Base-by-base conservation (phyloP, 306 rosid genomes). In the Neltuma alba region DNA sequence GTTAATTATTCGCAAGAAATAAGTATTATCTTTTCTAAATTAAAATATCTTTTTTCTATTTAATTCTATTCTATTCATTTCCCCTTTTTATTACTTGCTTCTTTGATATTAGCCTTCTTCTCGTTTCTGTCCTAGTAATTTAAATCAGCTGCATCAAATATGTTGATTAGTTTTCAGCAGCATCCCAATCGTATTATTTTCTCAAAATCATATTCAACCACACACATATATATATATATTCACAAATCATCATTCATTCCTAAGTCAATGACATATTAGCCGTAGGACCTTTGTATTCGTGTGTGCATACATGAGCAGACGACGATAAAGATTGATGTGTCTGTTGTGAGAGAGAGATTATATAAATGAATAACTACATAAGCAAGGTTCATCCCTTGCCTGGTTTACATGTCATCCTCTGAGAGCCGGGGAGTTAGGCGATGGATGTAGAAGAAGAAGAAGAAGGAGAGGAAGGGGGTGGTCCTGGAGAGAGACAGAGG, bases 401-500 rank as follows among this genome's bases (percentile, higher is more conserved):
- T 31, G 15, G n/a, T 34, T 64, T 64, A 34, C 27, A 33, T 16
- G 69, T 63, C 36, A 58, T 60, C 65, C 34, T 58, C 6, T 44
- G 47, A 41, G 15, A 14, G 50, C n/a, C n/a, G n/a, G 11, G 21
- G 3, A n/a, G 27, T 18, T 1, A 0, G 25, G 6, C 0, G 0
- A 12, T 10, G 57, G 8, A 50, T n/a, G n/a, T n/a, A 50, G 23
- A 18, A 18, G 20, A 5, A 50, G 21, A 18, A 6, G 9, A 44
- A 45, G 57, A 2, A n/a, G 20, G 9, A 11, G 58, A 23, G 25
- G 63, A 3, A 1, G 20, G 2, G 0, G 65, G 8, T 1, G 8
- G 65, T 44, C 45, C 14, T 9, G 15, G 33, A 21, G 34, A 16
- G 42, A 54, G 66, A 31, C 28, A 12, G 80, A 81, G 66, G 85